These are phyloP conservation scores for Durusdinium trenchii DNA, from an alignment of 73 alveolate genomes.

Conservation along the genomic window DNA sequence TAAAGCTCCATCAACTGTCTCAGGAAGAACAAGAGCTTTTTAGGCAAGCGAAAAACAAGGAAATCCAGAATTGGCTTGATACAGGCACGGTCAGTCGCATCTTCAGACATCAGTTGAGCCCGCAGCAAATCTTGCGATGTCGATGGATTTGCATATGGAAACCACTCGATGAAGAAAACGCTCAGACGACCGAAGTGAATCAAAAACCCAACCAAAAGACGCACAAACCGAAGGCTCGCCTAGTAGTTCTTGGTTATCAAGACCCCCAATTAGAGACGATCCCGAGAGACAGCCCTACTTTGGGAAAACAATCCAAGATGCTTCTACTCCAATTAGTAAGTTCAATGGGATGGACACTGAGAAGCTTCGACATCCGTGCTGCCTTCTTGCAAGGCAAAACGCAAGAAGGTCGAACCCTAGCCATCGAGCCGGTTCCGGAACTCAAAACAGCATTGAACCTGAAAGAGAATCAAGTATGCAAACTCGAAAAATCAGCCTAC, in stretches of 20 bases:
- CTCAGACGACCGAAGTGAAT: neutral
- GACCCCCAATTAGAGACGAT: neutral
- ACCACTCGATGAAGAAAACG: neutral
- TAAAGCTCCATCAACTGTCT: neutral
- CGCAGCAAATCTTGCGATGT: neutral
- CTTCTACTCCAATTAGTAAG: neutral
- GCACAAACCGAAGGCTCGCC: neutral
- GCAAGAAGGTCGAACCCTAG: neutral
- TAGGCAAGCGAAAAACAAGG: neutral
- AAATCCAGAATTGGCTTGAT: neutral
- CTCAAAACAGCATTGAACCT: neutral
- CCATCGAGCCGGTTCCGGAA: neutral
- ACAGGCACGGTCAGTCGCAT: neutral
- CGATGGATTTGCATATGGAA: neutral
- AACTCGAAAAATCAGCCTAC: neutral
- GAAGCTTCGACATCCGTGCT: neutral
- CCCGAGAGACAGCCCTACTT: constrained; percentile 14
- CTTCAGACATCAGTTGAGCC: neutral
- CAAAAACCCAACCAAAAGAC: neutral
- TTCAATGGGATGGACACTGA: neutral
- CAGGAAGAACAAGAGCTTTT: neutral
- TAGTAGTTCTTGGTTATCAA: neutral
- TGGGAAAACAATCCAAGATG: constrained; percentile 9
- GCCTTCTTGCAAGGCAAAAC: constrained; percentile 22
- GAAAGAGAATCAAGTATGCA: neutral